A percentile compares a stretch with the other conserved stretches of the same genome.
Evolutionary conservation across 208 protist species (phyloP).

Genomic region (Trypanosoma avium): DNA sequence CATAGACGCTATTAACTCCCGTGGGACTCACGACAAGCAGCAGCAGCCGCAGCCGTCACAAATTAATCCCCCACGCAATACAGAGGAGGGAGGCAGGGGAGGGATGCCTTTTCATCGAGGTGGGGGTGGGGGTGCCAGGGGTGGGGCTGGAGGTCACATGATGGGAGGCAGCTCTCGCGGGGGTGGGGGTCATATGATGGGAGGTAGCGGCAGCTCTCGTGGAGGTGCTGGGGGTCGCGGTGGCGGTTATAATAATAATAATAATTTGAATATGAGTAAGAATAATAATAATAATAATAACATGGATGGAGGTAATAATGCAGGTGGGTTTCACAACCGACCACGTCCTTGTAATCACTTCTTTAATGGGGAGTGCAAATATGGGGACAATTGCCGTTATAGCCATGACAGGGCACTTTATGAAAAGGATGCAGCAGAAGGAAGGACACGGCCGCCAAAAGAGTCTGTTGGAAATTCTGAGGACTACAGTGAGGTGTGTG

Average conservation of each 20-base stretch:
- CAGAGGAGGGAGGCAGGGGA: slow-evolving; percentile 33
- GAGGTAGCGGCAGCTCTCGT: slow-evolving; percentile 38
- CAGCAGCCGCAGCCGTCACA: slow-evolving; percentile 18
- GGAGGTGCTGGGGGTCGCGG: slow-evolving; percentile 27
- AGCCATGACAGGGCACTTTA: slow-evolving; percentile 61
- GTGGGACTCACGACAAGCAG: slow-evolving; percentile 55
- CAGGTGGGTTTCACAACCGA: slow-evolving; percentile 18
- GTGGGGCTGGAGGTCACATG: slow-evolving; percentile 22
- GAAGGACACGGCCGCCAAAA: slow-evolving; percentile 5
- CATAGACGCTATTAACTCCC: slow-evolving; percentile 72
- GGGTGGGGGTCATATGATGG: slow-evolving; percentile 40
- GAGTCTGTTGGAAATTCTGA: slow-evolving; percentile 31
- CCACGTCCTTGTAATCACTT: slow-evolving; percentile 70
- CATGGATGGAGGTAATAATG: no score
- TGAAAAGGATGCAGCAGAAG: slow-evolving; percentile 28
- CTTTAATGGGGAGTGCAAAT: slow-evolving; percentile 72
- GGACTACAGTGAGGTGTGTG: slow-evolving; percentile 39
- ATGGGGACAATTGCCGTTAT: slow-evolving; percentile 80
- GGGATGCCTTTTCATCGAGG: slow-evolving; percentile 32
- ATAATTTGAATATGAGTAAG: no score
- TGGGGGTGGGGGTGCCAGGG: slow-evolving; percentile 5
- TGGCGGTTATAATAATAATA: slow-evolving; percentile 12
- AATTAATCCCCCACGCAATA: slow-evolving; percentile 41
- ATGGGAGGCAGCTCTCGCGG: slow-evolving; percentile 36
- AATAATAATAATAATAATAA: slow-evolving; percentile 5